These are phyloP conservation scores for Fusarium sp. DNA, from an alignment of 2,329 filamentous ascomycete species.

Conservation along the genomic window DNA sequence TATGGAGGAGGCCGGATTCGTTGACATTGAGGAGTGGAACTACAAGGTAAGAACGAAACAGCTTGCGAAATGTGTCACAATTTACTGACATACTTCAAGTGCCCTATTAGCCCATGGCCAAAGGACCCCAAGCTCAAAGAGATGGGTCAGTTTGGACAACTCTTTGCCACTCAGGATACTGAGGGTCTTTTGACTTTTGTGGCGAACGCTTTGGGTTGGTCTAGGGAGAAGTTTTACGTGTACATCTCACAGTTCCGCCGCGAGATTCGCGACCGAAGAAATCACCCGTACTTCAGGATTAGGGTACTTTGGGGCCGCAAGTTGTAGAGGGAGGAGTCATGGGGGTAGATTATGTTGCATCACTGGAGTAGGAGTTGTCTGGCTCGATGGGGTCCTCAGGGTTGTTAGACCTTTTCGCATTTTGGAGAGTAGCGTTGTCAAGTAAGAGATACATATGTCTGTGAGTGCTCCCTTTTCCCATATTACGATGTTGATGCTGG, in stretches of 20 bases:
- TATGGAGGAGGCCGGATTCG: constrained; percentile 25
- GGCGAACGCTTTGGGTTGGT: constrained; percentile 32
- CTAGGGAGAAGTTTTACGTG: constrained; percentile 17
- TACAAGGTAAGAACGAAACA: constrained; percentile 4
- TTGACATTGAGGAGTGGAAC: constrained; percentile 32
- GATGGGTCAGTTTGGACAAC: constrained; percentile 33
- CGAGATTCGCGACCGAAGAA: constrained; percentile 24
- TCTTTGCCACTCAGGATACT: constrained; percentile 33
- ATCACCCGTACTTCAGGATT: constrained; percentile 21
- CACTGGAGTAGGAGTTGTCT: not conserved
- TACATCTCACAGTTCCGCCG: constrained; percentile 28
- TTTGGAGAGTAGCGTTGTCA: not conserved
- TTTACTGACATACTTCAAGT: not conserved
- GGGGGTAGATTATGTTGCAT: not conserved
- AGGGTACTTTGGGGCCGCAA: constrained; percentile 20
- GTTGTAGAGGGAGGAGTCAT: not conserved
- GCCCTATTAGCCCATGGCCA: constrained; percentile 28
- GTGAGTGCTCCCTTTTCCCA: no score
- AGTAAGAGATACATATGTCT: no score
- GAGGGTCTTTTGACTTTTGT: constrained; percentile 32
- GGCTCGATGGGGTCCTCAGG: not conserved
- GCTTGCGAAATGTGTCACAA: not conserved
- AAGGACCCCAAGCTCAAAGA: constrained; percentile 33
- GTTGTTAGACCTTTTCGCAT: not conserved
- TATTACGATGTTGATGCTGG: no score